Evolutionary conservation across 1,139 yeast species (phyloP), one percentile per base, ranked within the genome.

Genomic region (Maudiozyma humilis): DNA sequence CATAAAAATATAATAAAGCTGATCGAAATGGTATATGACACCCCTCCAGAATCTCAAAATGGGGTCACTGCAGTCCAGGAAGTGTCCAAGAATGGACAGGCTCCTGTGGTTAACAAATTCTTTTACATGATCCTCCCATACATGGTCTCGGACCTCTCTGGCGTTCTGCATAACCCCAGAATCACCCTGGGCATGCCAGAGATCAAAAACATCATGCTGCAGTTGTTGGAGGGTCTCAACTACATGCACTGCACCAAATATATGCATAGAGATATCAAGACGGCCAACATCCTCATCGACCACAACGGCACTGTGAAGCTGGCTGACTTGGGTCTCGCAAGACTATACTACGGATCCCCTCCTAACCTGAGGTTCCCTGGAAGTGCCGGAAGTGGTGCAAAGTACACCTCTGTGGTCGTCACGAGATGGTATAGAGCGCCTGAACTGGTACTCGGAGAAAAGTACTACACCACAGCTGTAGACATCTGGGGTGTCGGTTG

Each of bases 351-450:
- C 50, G 97, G 95, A 0, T 64, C 70, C 0, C 71, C 76, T 0
- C 93, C 94, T 0, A 69, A 68, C n/a, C 52, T 68, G 2, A 75
- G 73, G 2, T 60, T 53, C 7, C 67, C 70, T 1, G 87, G 87
- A 19, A 94, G 95, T 1, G 93, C 95, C 0, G 64, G 62, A 2
- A 66, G 68, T 2, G 78, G 76, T 23, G 71, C 80, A 17, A 76
- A 76, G 39, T 88, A 91, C 59, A 93, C 99, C 0, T 89, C 87
- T 3, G 73, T 88, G 49, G 98, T 91, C 3, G 97, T 91, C 19
- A 91, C 98, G 0, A 69, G 98, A 54, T 91, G 98, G 98, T 91
- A 93, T 64, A 72, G 99, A 47, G 94, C 98, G 0, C 98, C 97
- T 0, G 96, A 91, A 62, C 71, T 91, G 18, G 72, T 91, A 19